A percentile compares a stretch with the other conserved stretches of the same genome.
Conservation (phyloP, 345 rosid genomes). For the Rubroshorea leprosula region DNA sequence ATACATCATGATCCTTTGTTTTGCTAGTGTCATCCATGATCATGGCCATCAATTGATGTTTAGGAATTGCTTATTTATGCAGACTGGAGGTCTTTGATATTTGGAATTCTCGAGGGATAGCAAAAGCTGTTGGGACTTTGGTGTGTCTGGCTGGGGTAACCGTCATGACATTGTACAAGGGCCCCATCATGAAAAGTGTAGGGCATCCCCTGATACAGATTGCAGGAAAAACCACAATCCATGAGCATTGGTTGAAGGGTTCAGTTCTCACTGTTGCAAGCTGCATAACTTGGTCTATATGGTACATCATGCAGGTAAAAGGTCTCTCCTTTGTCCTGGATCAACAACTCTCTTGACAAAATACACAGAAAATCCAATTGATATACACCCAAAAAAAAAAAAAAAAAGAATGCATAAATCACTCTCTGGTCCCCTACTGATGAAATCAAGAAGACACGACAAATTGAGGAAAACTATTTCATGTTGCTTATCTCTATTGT, state of each 20-base stretch:
- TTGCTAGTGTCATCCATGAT: not conserved
- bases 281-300: constrained; percentile 53
- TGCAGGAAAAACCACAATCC: constrained; percentile 20
- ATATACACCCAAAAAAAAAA: not conserved
- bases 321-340: not conserved
- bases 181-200: constrained; percentile 34
- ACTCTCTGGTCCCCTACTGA: not conserved
- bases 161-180: constrained; percentile 52
- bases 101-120: constrained; percentile 44
- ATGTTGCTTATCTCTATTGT: not conserved
- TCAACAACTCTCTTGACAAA: not conserved
- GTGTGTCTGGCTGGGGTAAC: constrained; percentile 51
- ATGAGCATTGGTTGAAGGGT: constrained; percentile 55
- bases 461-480: too few species aligned
- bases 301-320: constrained; percentile 70
- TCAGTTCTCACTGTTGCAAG: constrained; percentile 51
- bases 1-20: not conserved
- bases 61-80: not conserved
- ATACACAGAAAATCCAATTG: not conserved
- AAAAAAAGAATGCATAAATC: not conserved
- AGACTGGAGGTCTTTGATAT: constrained; percentile 54
- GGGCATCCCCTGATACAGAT: constrained; percentile 39
- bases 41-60: not conserved
- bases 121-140: constrained; percentile 46
- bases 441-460: too few species aligned